Base-by-base conservation (phyloP, 139 green algal genomes). In the Monoraphidium neglectum region DNA sequence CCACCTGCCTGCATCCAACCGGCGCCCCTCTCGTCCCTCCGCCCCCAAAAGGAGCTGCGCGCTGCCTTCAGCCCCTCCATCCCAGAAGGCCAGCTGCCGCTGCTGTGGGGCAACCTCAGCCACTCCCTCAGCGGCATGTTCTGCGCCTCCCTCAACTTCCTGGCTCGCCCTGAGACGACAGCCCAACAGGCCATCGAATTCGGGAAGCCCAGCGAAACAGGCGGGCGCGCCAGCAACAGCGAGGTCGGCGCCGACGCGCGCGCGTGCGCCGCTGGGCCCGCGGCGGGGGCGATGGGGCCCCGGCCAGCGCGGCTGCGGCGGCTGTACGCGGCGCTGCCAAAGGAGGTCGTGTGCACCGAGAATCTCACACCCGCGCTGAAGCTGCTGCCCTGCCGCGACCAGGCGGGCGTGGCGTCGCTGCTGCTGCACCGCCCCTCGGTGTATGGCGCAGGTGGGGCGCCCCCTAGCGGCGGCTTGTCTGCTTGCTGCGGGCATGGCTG, bases 281-380 rank as follows among this genome's bases (percentile, higher is more conserved):
- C 23, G 18, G 2, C 28, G 60, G 33, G 36, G n/a, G 37, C 30
- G n/a, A 12, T 37, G 0, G 68, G 23, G 15, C 59, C 72, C 30
- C 57, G 2, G 23, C 30, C 72, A 24, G 60, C 72, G 15, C 2
- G 63, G 21, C 1, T 21, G 16, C 59, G 72, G 23, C 37, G 72
- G 62, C 60, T 95, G 35, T 90, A 90, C 63, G 94, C 83, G 6
- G 56, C 73, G 32, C 71, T 98, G 47, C 88, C 92, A 0, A 76
- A 82, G 15, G 95, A 98, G 80, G 82, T 86, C 12, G 82, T 94
- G 0, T 98, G 94, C 86, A 92, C 88, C 0, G 94, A 98, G 82
- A 98, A 98, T 71, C 81, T 98, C 18, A 94, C 89, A 10, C 91
- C 93, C 0, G 98, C 95, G 94, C 80, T 95, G 30, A 93, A 93